Evolutionary conservation across 2,329 filamentous ascomycete genomes (phyloP).

Genomic region (Incumbomyces delicatus): DNA sequence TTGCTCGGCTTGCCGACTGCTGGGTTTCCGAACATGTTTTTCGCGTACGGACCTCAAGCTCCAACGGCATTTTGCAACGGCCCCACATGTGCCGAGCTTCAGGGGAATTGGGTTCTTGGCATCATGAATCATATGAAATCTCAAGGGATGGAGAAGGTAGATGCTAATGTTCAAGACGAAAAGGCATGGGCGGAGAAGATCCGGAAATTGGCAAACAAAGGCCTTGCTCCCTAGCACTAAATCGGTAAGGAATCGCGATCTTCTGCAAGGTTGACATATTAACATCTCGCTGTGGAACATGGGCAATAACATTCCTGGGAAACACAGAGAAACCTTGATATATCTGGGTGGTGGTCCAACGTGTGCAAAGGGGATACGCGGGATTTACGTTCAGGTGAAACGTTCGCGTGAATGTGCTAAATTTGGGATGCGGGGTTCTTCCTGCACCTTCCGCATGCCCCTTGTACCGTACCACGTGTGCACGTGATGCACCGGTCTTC

Average conservation of each 20-base stretch:
- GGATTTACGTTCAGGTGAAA: too few species aligned
- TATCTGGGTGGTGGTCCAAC: constrained; percentile 11
- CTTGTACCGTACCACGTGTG: too few species aligned
- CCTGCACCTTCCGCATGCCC: too few species aligned
- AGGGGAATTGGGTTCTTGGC: constrained; percentile 46
- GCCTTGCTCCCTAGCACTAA: constrained; percentile 24
- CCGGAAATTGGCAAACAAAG: constrained; percentile 15
- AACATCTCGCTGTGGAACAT: constrained; percentile 41
- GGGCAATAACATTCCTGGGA: constrained; percentile 44
- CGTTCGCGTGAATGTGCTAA: too few species aligned
- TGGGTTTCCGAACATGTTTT: constrained; percentile 42
- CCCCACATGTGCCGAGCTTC: constrained; percentile 45
- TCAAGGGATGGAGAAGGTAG: constrained; percentile 41
- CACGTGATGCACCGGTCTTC: too few species aligned
- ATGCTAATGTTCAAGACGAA: constrained; percentile 39
- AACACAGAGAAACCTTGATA: constrained; percentile 41
- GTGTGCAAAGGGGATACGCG: too few species aligned
- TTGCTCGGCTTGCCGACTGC: constrained; percentile 33
- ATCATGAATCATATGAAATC: constrained; percentile 35
- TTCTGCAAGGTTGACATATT: constrained; percentile 23
- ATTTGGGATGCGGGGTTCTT: too few species aligned
- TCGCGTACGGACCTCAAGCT: constrained; percentile 45
- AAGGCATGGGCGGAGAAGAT: constrained; percentile 43
- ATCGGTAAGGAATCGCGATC: constrained; percentile 33
- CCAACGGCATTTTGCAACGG: constrained; percentile 49